These are phyloP conservation scores for Nemania sp. DNA, from an alignment of 2,329 filamentous ascomycete species.

Conservation along the genomic window DNA sequence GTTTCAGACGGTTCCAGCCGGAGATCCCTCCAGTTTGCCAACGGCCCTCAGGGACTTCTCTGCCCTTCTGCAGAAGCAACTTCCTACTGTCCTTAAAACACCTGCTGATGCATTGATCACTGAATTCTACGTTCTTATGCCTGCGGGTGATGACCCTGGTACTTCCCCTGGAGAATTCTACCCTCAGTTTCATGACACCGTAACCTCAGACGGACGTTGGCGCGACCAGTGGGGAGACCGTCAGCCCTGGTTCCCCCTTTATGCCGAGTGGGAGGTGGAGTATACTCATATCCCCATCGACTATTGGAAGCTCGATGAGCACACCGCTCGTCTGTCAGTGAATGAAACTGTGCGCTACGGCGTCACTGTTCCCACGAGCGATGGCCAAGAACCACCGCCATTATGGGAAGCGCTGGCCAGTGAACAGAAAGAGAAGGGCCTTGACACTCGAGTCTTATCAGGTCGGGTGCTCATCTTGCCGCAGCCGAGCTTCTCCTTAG, in stretches of 20 bases:
- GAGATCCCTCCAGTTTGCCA: conserved; percentile 11
- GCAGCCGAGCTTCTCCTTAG: conserved; percentile 54
- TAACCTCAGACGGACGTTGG: conserved; percentile 40
- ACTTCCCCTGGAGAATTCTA: neutral
- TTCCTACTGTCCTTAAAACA: conserved; percentile 1
- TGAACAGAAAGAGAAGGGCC: neutral
- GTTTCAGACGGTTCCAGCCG: conserved; percentile 25
- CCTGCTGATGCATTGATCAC: conserved; percentile 6
- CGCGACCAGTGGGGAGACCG: conserved; percentile 51
- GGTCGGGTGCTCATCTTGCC: conserved; percentile 51
- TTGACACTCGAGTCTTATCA: conserved; percentile 11
- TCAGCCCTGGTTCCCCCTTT: conserved; percentile 46
- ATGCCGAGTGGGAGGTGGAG: conserved; percentile 29
- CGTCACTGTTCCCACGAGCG: conserved; percentile 11
- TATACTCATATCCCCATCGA: conserved; percentile 26
- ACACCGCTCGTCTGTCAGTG: conserved; percentile 32
- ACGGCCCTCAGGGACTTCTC: neutral
- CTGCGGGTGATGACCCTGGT: neutral
- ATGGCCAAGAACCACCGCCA: neutral
- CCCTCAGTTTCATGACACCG: conserved; percentile 31
- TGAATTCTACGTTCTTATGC: conserved; percentile 13
- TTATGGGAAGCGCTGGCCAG: conserved; percentile 11
- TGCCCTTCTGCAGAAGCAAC: neutral
- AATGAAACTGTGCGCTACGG: conserved; percentile 26
- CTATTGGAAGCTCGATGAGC: conserved; percentile 44